Evolutionary conservation across 306 rosid genomes (phyloP).

Genomic region (Cucumis hystrix): DNA sequence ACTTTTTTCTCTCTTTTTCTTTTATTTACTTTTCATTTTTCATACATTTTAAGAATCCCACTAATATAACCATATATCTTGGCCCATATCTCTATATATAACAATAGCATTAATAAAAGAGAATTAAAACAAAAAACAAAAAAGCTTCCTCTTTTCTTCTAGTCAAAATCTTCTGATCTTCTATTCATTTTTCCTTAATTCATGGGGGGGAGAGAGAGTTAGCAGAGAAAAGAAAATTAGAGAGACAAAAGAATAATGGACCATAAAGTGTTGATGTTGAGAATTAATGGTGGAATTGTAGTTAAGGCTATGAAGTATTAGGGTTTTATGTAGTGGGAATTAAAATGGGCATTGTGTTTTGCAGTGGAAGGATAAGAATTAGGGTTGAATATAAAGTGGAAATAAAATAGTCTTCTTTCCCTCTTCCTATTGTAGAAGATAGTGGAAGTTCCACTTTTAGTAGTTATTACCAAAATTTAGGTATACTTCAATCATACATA

Average conservation of each 20-base stretch:
- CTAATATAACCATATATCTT: neutral
- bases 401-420: neutral
- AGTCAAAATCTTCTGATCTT: neutral
- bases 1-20: neutral
- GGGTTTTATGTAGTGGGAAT: neutral
- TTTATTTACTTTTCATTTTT: neutral
- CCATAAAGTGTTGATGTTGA: neutral
- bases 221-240: neutral
- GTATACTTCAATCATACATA: neutral
- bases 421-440: neutral
- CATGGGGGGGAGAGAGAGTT: neutral
- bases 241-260: neutral
- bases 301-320: neutral
- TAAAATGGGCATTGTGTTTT: neutral
- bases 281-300: neutral
- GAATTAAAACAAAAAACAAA: too few relatives aligned
- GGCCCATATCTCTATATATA: neutral
- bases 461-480: neutral
- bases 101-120: too few relatives aligned
- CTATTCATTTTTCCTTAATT: neutral
- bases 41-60: neutral
- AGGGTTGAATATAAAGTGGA: neutral
- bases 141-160: neutral
- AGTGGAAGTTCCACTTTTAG: constrained; percentile 2
- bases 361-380: neutral